Base-by-base conservation (phyloP, 2,329 filamentous ascomycete genomes). In the Blastomyces emzantsi region DNA sequence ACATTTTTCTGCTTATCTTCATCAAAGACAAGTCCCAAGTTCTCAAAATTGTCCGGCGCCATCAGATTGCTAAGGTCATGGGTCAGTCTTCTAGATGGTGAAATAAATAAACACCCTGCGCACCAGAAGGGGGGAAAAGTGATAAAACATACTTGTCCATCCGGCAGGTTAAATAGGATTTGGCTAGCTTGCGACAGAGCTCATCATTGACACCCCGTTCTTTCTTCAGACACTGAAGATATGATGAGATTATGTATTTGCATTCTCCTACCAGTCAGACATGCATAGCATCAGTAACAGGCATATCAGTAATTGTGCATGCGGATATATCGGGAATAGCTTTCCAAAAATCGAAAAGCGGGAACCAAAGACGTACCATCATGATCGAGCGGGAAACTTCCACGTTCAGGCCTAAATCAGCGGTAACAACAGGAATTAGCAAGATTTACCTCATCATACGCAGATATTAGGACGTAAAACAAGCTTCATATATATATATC, bases 381-480 rank as follows among this genome's bases (percentile, higher is more conserved):
- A 71, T 97, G 92, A 76, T 97, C 93, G 63, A 97, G 85, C n/a
- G 93, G 93, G 73, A 97, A 97, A 71, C 90, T 95, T 63, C 93
- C 93, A 70, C 92, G 87, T 75, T 97, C 90, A 5, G 93, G 93
- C 64, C 90, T 94, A 57, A 41, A 22, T 22, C 19, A 22, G n/a
- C 33, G 28, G 25, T 41, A 51, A 17, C n/a, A 49, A n/a, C 28
- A 59, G 8, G 33, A 22, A 7, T 51, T 47, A 59, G 39, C 56
- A n/a, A 64, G 57, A 55, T 45, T 57, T 52, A 28, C 41, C 33
- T 3, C n/a, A 57, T n/a, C 19, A 22, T 25, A 57, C 4, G 33
- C 17, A 41, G n/a, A 25, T 39, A 41, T 33, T 36, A 9, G 25
- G 25, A 39, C 54, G 15, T 56, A 22, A 22, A 39, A 2, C 17